Conservation (phyloP, 2,329 filamentous ascomycete species). For the Trichophaea hybrida region DNA sequence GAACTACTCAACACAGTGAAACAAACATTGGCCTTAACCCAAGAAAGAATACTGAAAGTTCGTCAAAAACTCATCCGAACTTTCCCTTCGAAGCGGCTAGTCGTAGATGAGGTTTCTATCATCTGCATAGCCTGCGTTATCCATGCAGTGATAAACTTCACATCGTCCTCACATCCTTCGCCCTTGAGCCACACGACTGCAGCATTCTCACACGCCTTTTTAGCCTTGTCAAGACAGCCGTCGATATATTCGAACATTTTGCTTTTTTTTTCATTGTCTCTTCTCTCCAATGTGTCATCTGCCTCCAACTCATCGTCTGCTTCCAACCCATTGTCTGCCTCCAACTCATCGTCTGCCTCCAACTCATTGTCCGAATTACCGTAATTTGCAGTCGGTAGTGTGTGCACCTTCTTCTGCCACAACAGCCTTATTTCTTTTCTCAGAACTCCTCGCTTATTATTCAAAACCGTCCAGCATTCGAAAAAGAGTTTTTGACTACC, state of each 20-base stretch:
- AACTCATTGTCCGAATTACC: slow-evolving; percentile 13
- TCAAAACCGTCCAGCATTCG: slow-evolving; percentile 21
- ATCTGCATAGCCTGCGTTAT: slow-evolving; percentile 17
- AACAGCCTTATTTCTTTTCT: slow-evolving; percentile 23
- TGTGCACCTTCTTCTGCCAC: slow-evolving; percentile 18
- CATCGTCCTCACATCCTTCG: slow-evolving; percentile 16
- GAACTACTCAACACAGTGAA: too few species aligned
- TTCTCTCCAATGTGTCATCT: slow-evolving; percentile 42
- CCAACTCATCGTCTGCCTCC: slow-evolving; percentile 1
- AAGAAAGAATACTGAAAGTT: too few species aligned
- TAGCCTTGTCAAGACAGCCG: slow-evolving; percentile 21
- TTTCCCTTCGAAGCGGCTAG: too few species aligned
- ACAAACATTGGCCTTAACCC: too few species aligned
- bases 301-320: slow-evolving; percentile 42
- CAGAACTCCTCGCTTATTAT: slow-evolving; percentile 18
- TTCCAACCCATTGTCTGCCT: slow-evolving; percentile 12
- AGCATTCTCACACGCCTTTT: slow-evolving; percentile 21
- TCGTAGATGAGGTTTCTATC: slow-evolving; percentile 16
- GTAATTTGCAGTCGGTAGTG: slow-evolving; percentile 14
- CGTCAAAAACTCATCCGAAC: too few species aligned
- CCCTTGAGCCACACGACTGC: slow-evolving; percentile 23
- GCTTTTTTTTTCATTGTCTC: slow-evolving; percentile 35
- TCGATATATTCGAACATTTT: slow-evolving; percentile 22
- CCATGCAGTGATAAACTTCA: slow-evolving; percentile 16
- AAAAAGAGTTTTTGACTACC: slow-evolving; percentile 18